Conservation (phyloP, 2,329 filamentous ascomycete species). For the Calycina marina region DNA sequence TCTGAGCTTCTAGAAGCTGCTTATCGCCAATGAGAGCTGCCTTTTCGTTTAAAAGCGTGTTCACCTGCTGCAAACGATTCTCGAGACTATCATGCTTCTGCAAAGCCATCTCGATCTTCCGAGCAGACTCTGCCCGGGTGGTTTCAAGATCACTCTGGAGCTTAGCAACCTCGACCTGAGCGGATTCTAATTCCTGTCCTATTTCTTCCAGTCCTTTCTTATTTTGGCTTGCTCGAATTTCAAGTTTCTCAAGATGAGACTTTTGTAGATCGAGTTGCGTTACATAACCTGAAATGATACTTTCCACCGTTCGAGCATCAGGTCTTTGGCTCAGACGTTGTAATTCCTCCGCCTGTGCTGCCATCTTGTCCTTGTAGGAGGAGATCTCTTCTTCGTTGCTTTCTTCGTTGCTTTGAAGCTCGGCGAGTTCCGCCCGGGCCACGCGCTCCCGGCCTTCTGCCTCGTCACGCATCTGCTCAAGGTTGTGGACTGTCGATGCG, state of each 20-base stretch:
- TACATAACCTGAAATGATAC: conserved; percentile 4
- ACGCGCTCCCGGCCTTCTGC: background rate
- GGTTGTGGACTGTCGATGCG: conserved; percentile 1
- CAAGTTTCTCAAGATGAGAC: conserved; percentile 4
- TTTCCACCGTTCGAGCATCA: conserved; percentile 1
- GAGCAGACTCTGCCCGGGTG: background rate
- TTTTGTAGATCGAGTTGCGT: conserved; percentile 2
- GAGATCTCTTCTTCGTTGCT: conserved; percentile 1
- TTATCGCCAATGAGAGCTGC: background rate
- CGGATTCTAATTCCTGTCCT: conserved; percentile 1
- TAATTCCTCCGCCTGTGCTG: conserved; percentile 2
- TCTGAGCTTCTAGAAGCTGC: background rate
- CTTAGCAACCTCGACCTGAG: conserved; percentile 4
- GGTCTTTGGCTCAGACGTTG: background rate
- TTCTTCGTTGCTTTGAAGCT: conserved; percentile 2
- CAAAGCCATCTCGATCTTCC: conserved; percentile 1
- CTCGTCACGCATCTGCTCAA: conserved; percentile 2
- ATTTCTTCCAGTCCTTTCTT: conserved; percentile 1
- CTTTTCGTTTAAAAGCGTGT: conserved; percentile 3
- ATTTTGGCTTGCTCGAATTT: conserved; percentile 1
- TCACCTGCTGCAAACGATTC: background rate
- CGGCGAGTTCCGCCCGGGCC: conserved; percentile 4
- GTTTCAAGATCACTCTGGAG: conserved; percentile 4
- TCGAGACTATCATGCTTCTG: conserved; percentile 1
- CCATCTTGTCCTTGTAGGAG: conserved; percentile 6